These are phyloP conservation scores for Phytophthora palmivora DNA, from an alignment of 352 stramenopile genomes.

Conservation along the genomic window DNA sequence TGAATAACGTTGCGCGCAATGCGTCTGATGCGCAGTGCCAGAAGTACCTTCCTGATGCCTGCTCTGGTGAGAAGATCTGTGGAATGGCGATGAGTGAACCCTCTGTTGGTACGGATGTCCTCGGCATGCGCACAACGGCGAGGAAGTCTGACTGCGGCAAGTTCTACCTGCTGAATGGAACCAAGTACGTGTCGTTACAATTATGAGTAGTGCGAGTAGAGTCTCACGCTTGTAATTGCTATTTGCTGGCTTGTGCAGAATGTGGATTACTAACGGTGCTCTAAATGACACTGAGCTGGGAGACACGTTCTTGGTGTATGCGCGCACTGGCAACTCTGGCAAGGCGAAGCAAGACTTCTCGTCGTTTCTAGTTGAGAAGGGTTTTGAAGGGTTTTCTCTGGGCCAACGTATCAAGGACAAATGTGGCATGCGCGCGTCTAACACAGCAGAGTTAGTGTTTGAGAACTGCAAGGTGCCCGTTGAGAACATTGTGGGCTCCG, in stretches of 20 bases:
- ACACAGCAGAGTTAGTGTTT: conserved; percentile 99
- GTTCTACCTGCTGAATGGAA: conserved; percentile 92
- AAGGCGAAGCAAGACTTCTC: conserved; percentile 93
- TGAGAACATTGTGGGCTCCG: conserved; percentile 93
- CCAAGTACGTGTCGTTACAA: conserved; percentile 60
- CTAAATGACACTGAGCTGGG: conserved; percentile 94
- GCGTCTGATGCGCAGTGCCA: conserved; percentile 87
- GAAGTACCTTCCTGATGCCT: conserved; percentile 92
- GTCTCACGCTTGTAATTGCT: conserved; percentile 4
- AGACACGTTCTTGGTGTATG: conserved; percentile 99
- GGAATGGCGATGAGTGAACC: conserved; percentile 99
- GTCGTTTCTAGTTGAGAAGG: conserved; percentile 98
- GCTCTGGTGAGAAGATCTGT: conserved; percentile 94
- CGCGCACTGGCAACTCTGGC: conserved; percentile 90
- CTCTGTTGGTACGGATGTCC: conserved; percentile 93
- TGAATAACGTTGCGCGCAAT: conserved; percentile 94
- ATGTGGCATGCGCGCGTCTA: conserved; percentile 96
- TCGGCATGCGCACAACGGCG: conserved; percentile 97
- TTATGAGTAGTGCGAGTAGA: background rate
- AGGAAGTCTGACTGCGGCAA: conserved; percentile 85
- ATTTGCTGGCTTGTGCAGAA: conserved; percentile 50
- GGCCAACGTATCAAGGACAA: conserved; percentile 99
- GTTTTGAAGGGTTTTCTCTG: conserved; percentile 95
- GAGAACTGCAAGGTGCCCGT: conserved; percentile 95
- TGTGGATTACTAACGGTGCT: conserved; percentile 99